These are phyloP conservation scores for Diaporthe vexans DNA, from an alignment of 2,329 filamentous ascomycete species.

Conservation along the genomic window DNA sequence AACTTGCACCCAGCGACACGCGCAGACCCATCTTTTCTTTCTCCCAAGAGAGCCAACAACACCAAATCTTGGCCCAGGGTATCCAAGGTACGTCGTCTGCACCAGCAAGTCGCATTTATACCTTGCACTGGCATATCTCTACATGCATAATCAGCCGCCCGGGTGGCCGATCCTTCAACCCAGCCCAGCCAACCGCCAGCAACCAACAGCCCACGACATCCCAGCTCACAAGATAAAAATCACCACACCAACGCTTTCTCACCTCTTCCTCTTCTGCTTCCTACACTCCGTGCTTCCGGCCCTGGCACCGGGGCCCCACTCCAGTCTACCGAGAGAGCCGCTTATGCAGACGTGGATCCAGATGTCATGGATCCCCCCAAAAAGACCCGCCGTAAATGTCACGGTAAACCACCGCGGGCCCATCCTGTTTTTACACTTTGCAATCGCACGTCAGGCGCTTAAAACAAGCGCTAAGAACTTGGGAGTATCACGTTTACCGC, in stretches of 20 bases:
- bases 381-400: conserved; percentile 2
- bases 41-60: not conserved
- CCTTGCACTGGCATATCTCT: conserved; percentile 2
- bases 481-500: not conserved
- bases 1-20: conserved; percentile 11
- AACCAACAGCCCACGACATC: not conserved
- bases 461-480: conserved; percentile 2
- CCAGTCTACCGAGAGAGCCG: conserved; percentile 23
- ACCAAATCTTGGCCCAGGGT: not conserved
- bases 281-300: not conserved
- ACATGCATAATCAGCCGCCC: conserved; percentile 15
- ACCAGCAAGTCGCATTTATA: not conserved
- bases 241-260: not conserved
- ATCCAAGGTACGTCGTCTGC: not conserved
- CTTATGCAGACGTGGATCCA: conserved; percentile 8
- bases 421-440: conserved; percentile 32
- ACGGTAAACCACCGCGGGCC: not conserved
- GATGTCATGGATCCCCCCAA: not conserved
- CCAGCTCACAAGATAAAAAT: not conserved
- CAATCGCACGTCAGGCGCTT: not conserved
- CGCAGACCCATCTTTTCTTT: conserved; percentile 17
- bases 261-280: not conserved
- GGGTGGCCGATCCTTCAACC: not conserved
- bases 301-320: conserved; percentile 4
- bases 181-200: not conserved